A percentile compares a stretch with the other conserved stretches of the same genome.
Conservation (phyloP, 2,329 filamentous ascomycete genomes). For the Colletotrichum brevisporum region DNA sequence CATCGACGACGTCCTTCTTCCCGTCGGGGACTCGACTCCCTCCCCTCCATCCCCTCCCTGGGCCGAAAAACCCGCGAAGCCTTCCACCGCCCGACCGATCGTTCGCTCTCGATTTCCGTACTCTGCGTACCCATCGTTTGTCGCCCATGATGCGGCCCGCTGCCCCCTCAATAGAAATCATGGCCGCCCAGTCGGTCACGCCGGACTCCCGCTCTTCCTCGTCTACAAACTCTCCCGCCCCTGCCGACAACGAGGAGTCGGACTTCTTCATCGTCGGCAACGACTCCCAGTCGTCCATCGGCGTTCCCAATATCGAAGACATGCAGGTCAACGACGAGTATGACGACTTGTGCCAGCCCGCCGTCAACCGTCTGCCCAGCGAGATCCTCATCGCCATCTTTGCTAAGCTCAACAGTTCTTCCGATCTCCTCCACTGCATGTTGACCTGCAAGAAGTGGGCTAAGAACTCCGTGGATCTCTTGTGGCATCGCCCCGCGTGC, state of each 20-base stretch:
- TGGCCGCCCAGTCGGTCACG: slow-evolving; percentile 43
- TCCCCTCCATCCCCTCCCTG: slow-evolving; percentile 20
- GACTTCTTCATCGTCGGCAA: slow-evolving; percentile 92
- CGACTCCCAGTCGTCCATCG: slow-evolving; percentile 93
- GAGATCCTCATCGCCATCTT: slow-evolving; percentile 97
- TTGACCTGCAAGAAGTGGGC: slow-evolving; percentile 96
- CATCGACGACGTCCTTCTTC: slow-evolving; percentile 4
- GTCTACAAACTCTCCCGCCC: slow-evolving; percentile 81
- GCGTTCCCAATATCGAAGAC: slow-evolving; percentile 82
- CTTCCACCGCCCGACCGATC: slow-evolving; percentile 30
- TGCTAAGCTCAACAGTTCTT: slow-evolving; percentile 81
- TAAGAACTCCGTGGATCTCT: slow-evolving; percentile 88
- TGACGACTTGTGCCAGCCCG: slow-evolving; percentile 78
- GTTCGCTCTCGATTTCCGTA: slow-evolving; percentile 9
- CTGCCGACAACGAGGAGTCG: slow-evolving; percentile 89
- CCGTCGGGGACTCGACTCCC: slow-evolving; percentile 30
- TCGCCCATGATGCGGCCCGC: slow-evolving; percentile 45
- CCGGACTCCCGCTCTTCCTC: slow-evolving; percentile 72
- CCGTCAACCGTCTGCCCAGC: slow-evolving; percentile 88
- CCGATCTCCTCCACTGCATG: slow-evolving; percentile 90
- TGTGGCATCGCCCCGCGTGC: slow-evolving; percentile 96
- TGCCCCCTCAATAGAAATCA: slow-evolving; percentile 47
- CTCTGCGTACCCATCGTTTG: slow-evolving; percentile 8
- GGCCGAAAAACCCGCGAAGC: slow-evolving; percentile 28
- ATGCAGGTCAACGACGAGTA: slow-evolving; percentile 77